These are phyloP conservation scores for Clonostachys rosea DNA, from an alignment of 2,329 filamentous ascomycete genomes.

Conservation along the genomic window DNA sequence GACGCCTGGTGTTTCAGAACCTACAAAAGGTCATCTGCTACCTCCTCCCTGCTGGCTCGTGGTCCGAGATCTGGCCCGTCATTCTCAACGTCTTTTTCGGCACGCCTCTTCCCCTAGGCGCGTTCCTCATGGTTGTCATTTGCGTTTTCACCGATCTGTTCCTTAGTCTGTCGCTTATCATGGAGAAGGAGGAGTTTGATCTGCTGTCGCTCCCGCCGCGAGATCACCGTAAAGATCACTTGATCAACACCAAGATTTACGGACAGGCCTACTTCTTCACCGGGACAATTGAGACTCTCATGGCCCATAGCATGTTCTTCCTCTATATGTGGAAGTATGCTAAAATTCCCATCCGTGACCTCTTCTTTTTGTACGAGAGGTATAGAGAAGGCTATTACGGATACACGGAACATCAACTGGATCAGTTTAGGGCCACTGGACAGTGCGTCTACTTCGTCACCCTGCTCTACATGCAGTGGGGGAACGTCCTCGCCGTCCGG, in stretches of 20 bases:
- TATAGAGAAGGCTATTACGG: constrained; percentile 44
- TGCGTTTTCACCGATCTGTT: constrained; percentile 52
- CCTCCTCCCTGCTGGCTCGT: constrained; percentile 45
- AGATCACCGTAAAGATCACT: constrained; percentile 41
- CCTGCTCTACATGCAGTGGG: constrained; percentile 48
- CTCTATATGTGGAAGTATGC: constrained; percentile 43
- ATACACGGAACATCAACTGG: constrained; percentile 37
- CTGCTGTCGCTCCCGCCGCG: constrained; percentile 44
- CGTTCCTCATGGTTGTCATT: constrained; percentile 55
- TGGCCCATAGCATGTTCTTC: constrained; percentile 49
- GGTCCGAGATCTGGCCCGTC: constrained; percentile 54
- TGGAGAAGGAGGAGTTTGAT: constrained; percentile 52
- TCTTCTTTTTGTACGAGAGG: constrained; percentile 44
- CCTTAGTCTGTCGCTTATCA: constrained; percentile 43
- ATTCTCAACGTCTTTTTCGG: constrained; percentile 52
- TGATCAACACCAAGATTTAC: constrained; percentile 48
- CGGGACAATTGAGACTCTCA: constrained; percentile 44
- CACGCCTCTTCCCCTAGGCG: constrained; percentile 41
- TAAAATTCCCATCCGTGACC: constrained; percentile 36
- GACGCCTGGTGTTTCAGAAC: constrained; percentile 33
- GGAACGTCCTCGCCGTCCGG: constrained; percentile 44
- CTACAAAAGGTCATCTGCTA: constrained; percentile 35
- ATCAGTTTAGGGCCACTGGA: constrained; percentile 40
- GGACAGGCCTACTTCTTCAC: constrained; percentile 46
- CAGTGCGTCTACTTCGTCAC: constrained; percentile 51